Evolutionary conservation across 2,329 filamentous ascomycete genomes (phyloP), one percentile per base, ranked within the genome.

Genomic region (Scolecobasidium constrictum): DNA sequence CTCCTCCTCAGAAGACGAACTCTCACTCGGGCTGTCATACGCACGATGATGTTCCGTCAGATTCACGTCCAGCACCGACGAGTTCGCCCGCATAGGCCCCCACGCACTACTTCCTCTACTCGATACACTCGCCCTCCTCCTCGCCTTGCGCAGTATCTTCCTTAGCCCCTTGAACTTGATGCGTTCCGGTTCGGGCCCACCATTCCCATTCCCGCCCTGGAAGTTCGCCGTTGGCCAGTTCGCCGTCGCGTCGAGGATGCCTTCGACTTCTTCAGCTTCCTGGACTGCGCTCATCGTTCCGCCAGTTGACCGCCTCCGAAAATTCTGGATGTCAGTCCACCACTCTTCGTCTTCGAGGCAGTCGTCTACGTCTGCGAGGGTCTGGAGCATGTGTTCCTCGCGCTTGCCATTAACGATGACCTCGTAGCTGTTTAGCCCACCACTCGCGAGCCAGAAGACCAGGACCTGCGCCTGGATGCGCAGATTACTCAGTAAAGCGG

Each of bases 401-500:
- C 38, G 40, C 17, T 72, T 68, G 1, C 84, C 86, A 49, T 92
- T 86, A 39, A 93, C 74, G 44, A 94, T 84, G 20, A 78, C 68
- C 48, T 85, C 77, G 53, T 88, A 90, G 0, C 75, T 47, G 7
- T 38, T 43, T 15, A 93, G 59, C 13, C 76, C 65, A 1, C 86
- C 85, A 38, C 76, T 82, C 2, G 85, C 82, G 31, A 94, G 71
- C 75, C 83, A 92, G 53, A 88, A 87, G 1, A 93, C 86, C 12
- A 82, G 61, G 0, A 93, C 75, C 48, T 86, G 71, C 3, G 86
- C 86, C 47, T 87, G 76, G 38, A 94, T 94, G 13, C 86, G 72
- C 6, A 94, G 61, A 56, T 90, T 93, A 17, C 85, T 82, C 1
- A 94, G 68, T 2, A 94, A 67, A 1, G 81, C 76, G 46, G 76